phyloP scores from a whole-genome alignment of 2,329 filamentous ascomycete species.

The Lachnellula cervina region DNA sequence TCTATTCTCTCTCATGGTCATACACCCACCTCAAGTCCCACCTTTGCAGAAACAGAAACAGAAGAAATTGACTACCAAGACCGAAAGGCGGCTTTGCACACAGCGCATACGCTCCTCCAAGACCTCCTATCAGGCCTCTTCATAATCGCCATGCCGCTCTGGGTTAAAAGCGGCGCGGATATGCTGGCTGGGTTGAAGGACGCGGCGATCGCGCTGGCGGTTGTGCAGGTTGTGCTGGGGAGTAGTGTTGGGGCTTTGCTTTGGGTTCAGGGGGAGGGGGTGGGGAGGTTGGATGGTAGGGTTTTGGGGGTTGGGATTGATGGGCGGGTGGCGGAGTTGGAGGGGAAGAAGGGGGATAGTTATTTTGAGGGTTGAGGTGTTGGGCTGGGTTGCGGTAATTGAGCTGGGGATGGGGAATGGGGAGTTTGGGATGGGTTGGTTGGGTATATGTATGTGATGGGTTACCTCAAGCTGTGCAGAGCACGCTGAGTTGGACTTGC shows the following conservation, averaged over 20 bases:
- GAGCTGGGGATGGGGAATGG: neutral
- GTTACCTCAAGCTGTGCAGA: too few relatives aligned
- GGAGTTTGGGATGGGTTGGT: neutral
- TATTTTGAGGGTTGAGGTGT: conserved; percentile 9
- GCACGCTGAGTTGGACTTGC: too few relatives aligned
- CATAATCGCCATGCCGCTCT: conserved; percentile 20
- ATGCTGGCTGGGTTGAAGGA: conserved; percentile 14
- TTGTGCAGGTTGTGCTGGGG: conserved; percentile 15
- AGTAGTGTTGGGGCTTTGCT: conserved; percentile 14
- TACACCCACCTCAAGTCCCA: too few relatives aligned
- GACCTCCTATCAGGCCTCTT: conserved; percentile 21
- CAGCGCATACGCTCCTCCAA: conserved; percentile 6
- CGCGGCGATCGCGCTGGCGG: conserved; percentile 15
- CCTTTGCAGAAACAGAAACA: too few relatives aligned
- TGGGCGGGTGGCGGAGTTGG: neutral
- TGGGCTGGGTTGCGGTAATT: neutral
- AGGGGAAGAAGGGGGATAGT: conserved; percentile 15
- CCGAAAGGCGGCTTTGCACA: too few relatives aligned
- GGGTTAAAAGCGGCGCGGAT: conserved; percentile 7
- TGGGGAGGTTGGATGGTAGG: conserved; percentile 12
- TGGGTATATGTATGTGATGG: too few relatives aligned
- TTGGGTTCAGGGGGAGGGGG: conserved; percentile 12
- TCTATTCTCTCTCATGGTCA: too few relatives aligned
- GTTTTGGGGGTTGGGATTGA: conserved; percentile 10
- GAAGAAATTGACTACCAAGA: too few relatives aligned